Evolutionary conservation across 2,329 filamentous ascomycete species (phyloP), one percentile per base, ranked within the genome.

Genomic region (Daldinia sp.): DNA sequence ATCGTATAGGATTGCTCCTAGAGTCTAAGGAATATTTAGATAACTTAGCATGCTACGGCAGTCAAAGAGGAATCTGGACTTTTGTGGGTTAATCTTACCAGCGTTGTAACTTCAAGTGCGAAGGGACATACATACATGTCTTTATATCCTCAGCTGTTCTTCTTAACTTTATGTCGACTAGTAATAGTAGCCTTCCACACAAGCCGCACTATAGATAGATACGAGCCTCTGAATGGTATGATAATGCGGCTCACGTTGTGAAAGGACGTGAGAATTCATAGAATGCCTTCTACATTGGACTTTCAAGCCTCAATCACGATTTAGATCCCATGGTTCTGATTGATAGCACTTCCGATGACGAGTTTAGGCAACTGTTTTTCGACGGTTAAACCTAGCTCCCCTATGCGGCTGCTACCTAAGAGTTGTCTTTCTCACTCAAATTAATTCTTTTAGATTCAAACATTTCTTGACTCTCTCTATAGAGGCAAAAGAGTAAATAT

Each of bases 301-400:
- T 41, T 13, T n/a, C 6, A 3, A 13, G 15, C 37, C 37, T 12
- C 37, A 5, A 41, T 41, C 37, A 0, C 15, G n/a, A 41, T 41
- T 12, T 41, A 41, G 37, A n/a, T 41, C 37, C 37, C 37, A 15
- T 15, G 37, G 4, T 6, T 41, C n/a, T 41, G 13, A 41, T 41
- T 41, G 37, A 12, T 1, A 41, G 37, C 4, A 5, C n/a, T 3
- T 65, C 42, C 18, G 51, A 6, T 4, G 68, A 63, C 20, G 20
- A 23, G 20, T 6, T 44, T 23, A 46, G 53, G 23, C 65, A 61
- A 13, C 63, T 60, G 2, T 46, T 41, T 15, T 57, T 64, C 63
- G 42, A 66, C 55, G 50, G 61, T 61, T 18, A 62, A 33, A 59
- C 59, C 28, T 10, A 55, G 37, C 46, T 68, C 65, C n/a, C 10